phyloP scores from a whole-genome alignment of 2,329 filamentous ascomycete species.

The Sporothrix schenckii region DNA sequence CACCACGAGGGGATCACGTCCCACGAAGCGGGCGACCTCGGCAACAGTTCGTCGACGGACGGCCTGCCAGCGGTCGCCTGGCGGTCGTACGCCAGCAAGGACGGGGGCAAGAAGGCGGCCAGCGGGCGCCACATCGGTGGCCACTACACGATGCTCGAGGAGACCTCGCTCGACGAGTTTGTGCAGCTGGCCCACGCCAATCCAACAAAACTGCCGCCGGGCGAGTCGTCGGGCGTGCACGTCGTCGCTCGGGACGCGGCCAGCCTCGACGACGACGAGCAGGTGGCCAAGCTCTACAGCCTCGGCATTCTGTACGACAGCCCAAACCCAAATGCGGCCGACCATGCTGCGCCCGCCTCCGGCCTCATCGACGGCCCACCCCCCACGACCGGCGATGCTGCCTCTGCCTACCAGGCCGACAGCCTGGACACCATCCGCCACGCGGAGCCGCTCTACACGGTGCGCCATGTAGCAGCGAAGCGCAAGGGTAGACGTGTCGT shows the following conservation, averaged over 20 bases:
- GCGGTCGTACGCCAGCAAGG: conserved; percentile 3
- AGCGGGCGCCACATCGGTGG: background rate
- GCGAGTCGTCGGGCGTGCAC: background rate
- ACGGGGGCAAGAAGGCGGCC: background rate
- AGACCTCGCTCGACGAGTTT: conserved; percentile 26
- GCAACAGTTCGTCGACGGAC: background rate
- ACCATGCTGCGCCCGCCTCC: background rate
- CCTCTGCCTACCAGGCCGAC: conserved; percentile 23
- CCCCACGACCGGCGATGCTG: background rate
- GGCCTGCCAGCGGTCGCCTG: background rate
- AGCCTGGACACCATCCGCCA: conserved; percentile 27
- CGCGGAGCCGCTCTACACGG: conserved; percentile 26
- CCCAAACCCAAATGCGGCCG: no score
- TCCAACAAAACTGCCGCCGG: background rate
- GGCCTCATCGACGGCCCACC: background rate
- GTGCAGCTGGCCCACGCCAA: background rate
- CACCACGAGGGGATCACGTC: background rate
- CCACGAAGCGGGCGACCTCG: background rate
- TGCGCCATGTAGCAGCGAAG: conserved; percentile 27
- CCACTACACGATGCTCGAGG: background rate
- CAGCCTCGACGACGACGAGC: conserved; percentile 15
- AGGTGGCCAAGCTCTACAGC: conserved; percentile 19
- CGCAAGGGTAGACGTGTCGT: conserved; percentile 1
- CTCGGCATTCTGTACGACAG: conserved; percentile 23
- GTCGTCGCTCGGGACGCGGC: background rate